These are phyloP conservation scores for Paraurostyla sp. DNA, from an alignment of 73 alveolate genomes.

Conservation along the genomic window DNA sequence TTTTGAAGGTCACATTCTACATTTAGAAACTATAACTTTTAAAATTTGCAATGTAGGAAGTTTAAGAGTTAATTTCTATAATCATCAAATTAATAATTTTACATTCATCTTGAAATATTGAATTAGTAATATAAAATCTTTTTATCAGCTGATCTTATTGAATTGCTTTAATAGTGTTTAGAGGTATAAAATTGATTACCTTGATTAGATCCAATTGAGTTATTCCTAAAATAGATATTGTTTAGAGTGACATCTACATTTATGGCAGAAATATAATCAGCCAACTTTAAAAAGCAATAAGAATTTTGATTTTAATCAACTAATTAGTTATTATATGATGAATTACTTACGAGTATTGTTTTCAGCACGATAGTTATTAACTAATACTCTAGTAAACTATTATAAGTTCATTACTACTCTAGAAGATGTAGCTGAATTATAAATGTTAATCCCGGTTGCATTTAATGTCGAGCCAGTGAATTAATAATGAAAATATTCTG, in stretches of 20 bases:
- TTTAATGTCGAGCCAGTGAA: neutral
- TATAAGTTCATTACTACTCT: neutral
- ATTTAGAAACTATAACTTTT: conserved; percentile 2
- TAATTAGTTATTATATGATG: neutral
- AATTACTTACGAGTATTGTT: conserved; percentile 25
- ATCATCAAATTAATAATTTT: neutral
- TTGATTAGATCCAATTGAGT: neutral
- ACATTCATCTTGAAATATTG: conserved; percentile 27
- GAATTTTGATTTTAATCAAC: neutral
- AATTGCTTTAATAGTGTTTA: neutral
- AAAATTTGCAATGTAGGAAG: neutral
- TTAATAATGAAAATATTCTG: no score
- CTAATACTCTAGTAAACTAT: neutral
- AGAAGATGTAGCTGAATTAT: neutral
- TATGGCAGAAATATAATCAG: neutral
- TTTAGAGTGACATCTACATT: neutral
- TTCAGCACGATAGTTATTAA: neutral
- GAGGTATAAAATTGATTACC: neutral
- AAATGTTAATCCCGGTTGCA: neutral
- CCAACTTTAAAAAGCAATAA: neutral
- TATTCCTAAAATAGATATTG: neutral
- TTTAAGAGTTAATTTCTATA: conserved; percentile 11
- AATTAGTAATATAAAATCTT: conserved; percentile 1
- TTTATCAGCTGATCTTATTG: neutral
- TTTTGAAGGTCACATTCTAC: neutral